These are phyloP conservation scores for Ramaria sp. DNA, from an alignment of 768 basidiomycete genomes.

Conservation along the genomic window DNA sequence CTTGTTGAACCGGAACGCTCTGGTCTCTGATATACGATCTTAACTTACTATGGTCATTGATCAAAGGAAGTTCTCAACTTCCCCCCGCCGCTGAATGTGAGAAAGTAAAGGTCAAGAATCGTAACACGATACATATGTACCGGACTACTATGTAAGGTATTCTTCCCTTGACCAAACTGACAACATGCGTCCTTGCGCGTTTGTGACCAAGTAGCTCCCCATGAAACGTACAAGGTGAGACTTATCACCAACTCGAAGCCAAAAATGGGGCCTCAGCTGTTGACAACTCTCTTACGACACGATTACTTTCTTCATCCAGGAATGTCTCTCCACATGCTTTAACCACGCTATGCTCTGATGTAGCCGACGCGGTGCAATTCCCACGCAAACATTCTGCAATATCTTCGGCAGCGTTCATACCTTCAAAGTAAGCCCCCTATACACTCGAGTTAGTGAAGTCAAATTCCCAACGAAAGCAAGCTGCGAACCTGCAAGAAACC, in stretches of 20 bases:
- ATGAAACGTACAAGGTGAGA: too few relatives aligned
- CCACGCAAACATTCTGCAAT: slow-evolving; percentile 32
- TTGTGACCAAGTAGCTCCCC: too few relatives aligned
- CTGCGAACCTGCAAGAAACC: slow-evolving; percentile 27
- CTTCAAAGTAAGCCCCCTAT: slow-evolving; percentile 51
- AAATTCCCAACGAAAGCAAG: neutral
- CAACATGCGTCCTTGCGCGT: too few relatives aligned
- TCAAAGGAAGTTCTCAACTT: too few relatives aligned
- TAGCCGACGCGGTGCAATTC: neutral
- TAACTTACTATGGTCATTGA: too few relatives aligned
- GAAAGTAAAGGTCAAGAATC: too few relatives aligned
- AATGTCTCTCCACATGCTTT: slow-evolving; percentile 6
- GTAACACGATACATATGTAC: too few relatives aligned
- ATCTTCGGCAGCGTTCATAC: slow-evolving; percentile 26
- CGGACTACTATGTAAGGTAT: too few relatives aligned
- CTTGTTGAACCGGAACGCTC: too few relatives aligned
- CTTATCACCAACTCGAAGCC: neutral
- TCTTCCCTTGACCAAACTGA: too few relatives aligned
- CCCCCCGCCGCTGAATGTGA: too few relatives aligned
- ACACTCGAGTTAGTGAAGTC: slow-evolving; percentile 17
- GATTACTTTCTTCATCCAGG: slow-evolving; percentile 2
- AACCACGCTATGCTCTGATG: neutral
- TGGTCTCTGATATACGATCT: too few relatives aligned
- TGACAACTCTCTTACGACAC: neutral
- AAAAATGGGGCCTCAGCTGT: neutral